phyloP scores from a whole-genome alignment of 352 stramenopile species.

The Globisporangium polare region DNA sequence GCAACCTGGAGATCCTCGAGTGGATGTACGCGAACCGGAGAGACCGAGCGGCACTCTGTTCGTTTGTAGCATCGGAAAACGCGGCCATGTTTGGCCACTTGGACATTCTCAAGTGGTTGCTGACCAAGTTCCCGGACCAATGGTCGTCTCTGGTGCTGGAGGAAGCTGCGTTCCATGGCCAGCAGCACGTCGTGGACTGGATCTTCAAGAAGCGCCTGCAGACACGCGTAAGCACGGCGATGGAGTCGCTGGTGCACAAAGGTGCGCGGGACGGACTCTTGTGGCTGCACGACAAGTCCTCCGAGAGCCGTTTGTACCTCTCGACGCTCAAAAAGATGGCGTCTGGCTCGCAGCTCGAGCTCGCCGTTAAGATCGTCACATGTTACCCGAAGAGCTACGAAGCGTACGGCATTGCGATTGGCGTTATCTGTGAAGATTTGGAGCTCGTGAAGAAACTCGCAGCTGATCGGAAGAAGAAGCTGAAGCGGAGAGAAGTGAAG shows the following conservation, averaged over 20 bases:
- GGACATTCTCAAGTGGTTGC: slow-evolving; percentile 4
- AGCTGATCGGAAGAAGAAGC: neutral
- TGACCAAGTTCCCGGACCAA: neutral
- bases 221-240: neutral
- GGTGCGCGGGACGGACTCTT: neutral
- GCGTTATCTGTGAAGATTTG: slow-evolving; percentile 5
- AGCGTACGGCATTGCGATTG: neutral
- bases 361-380: slow-evolving; percentile 1
- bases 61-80: slow-evolving; percentile 2
- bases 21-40: slow-evolving; percentile 11
- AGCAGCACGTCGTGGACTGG: slow-evolving; percentile 15
- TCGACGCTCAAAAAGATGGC: slow-evolving; percentile 9
- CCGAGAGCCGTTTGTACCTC: neutral
- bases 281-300: slow-evolving; percentile 13
- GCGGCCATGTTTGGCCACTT: slow-evolving; percentile 8
- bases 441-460: slow-evolving; percentile 1
- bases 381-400: slow-evolving; percentile 3
- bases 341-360: neutral
- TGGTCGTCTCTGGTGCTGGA: slow-evolving; percentile 7
- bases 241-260: neutral
- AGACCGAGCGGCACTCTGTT: neutral
- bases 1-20: slow-evolving; percentile 5
- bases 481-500: slow-evolving; percentile 6
- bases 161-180: slow-evolving; percentile 7
- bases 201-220: slow-evolving; percentile 1